Percentiles rank a stretch among this genome's conserved stretches.
These are phyloP conservation scores for Westerdykella ornata DNA, from an alignment of 2,329 filamentous ascomycete species.

Conservation along the genomic window DNA sequence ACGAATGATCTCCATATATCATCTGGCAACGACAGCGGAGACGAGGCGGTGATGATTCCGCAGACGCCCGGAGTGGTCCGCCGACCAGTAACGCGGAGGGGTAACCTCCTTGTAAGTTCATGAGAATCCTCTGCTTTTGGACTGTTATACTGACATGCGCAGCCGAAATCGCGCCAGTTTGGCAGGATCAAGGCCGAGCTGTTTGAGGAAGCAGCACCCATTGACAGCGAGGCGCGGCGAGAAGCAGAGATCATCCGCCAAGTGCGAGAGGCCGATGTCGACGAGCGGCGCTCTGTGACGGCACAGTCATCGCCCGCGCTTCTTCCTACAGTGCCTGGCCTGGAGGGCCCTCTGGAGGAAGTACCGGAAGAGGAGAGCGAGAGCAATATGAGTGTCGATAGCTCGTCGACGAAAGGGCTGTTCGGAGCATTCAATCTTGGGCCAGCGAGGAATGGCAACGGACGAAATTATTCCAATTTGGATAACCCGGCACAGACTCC, in stretches of 20 bases:
- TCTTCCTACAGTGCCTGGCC: slow-evolving; percentile 50
- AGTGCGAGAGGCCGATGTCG: slow-evolving; percentile 80
- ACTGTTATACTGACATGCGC: slow-evolving; percentile 12
- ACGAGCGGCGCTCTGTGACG: slow-evolving; percentile 48
- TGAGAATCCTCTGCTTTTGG: background rate
- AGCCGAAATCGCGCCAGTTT: slow-evolving; percentile 96
- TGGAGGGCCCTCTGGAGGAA: slow-evolving; percentile 57
- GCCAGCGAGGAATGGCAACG: slow-evolving; percentile 63
- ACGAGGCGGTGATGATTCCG: slow-evolving; percentile 49
- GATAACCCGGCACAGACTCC: slow-evolving; percentile 50
- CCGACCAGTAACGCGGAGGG: slow-evolving; percentile 74
- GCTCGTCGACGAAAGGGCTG: slow-evolving; percentile 37
- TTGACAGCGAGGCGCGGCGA: slow-evolving; percentile 80
- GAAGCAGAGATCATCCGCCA: slow-evolving; percentile 95
- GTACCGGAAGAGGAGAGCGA: slow-evolving; percentile 56
- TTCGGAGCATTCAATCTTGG: slow-evolving; percentile 71
- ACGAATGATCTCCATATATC: slow-evolving; percentile 81
- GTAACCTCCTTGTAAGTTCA: slow-evolving; percentile 74
- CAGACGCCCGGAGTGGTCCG: slow-evolving; percentile 68
- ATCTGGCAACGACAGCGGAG: slow-evolving; percentile 71
- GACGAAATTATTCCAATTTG: slow-evolving; percentile 70
- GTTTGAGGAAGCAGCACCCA: slow-evolving; percentile 76
- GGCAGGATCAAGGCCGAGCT: slow-evolving; percentile 86
- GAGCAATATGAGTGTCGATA: slow-evolving; percentile 52
- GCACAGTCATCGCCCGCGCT: slow-evolving; percentile 64